Evolutionary conservation across 345 rosid genomes (phyloP), one percentile per base, ranked within the genome.

Genomic region (Eucalyptus caleyi): DNA sequence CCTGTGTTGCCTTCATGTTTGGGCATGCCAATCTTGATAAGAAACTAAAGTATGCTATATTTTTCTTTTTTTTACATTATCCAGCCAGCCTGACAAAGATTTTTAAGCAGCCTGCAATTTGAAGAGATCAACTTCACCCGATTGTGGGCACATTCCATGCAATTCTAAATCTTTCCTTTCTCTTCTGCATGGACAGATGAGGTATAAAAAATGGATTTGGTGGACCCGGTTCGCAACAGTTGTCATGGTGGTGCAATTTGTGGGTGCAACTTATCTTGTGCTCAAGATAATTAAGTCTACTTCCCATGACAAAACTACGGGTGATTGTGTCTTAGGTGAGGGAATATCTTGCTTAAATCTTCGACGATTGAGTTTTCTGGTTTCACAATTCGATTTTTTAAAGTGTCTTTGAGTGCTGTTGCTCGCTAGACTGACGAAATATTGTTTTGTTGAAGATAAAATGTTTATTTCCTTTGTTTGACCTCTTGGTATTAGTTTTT

Each of bases 201-300:
- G 94, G 93, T 97, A 97, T 92, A 94, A 92, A 93, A 93, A 92
- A 40, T 97, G 98, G 99, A 94, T 95, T 62, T 91, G 98, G 95
- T 97, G 99, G 98, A 92, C 95, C 69, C 93, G 98, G 40, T 93
- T 95, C 53, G 93, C 95, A 9, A 90, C 93, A 90, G 91, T 93
- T 90, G 89, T 97, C 87, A 93, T 98, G 44, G 65, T 94, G 47
- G 88, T 96, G 93, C 99, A 97, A 90, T 90, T 95, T 87, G 30
- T 92, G 87, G 92, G 94, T 89, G 98, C 98, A 86, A 88, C 93
- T 89, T 97, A 94, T 91, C 97, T 97, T 87, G 67, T 95, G 90
- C 90, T 92, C 91, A 89, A 77, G 85, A 93, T 95, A 90, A 91
- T 92, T 86, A 90, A 87, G 88, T 94, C 90, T 93, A 89, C 91